Evolutionary conservation across 78 protist genomes (phyloP).

Genomic region (Speleostelium caveatum): DNA sequence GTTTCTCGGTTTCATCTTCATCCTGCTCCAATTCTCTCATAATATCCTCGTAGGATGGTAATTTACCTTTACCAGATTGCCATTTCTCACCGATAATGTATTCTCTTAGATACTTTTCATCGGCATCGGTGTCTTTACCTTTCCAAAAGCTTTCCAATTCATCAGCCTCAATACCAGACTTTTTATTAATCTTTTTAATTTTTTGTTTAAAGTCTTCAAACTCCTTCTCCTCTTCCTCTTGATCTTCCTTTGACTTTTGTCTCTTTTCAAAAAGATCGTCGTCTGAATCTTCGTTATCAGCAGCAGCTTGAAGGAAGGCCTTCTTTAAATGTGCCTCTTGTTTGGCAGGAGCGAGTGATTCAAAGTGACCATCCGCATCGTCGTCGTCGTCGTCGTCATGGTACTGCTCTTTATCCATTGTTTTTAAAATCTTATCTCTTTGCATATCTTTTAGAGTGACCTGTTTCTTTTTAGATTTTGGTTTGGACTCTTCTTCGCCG

Average conservation of each 20-base stretch:
- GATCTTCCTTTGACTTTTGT: constrained; percentile 20
- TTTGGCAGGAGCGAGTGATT: constrained; percentile 32
- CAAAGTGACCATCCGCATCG: constrained; percentile 26
- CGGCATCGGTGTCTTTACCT: background rate
- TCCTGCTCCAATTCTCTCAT: constrained; percentile 57
- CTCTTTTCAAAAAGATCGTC: constrained; percentile 15
- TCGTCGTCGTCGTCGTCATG: constrained; percentile 35
- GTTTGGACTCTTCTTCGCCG: background rate
- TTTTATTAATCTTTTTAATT: background rate
- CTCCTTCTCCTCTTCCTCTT: constrained; percentile 38
- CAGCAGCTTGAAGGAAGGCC: constrained; percentile 11
- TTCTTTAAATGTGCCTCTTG: constrained; percentile 68
- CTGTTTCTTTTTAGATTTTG: background rate
- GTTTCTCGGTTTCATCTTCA: constrained; percentile 24
- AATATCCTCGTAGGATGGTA: constrained; percentile 65
- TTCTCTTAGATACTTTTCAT: constrained; percentile 72
- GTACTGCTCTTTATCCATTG: constrained; percentile 63
- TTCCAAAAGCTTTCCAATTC: constrained; percentile 30
- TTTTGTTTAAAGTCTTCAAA: constrained; percentile 42
- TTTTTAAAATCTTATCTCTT: constrained; percentile 34
- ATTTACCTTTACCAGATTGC: constrained; percentile 43
- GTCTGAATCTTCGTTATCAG: background rate
- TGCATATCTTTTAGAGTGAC: constrained; percentile 20
- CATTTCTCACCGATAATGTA: constrained; percentile 76
- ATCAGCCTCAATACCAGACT: constrained; percentile 5